These are phyloP conservation scores for Colletotrichum euphorbiae DNA, from an alignment of 2,329 filamentous ascomycete species.

Conservation along the genomic window DNA sequence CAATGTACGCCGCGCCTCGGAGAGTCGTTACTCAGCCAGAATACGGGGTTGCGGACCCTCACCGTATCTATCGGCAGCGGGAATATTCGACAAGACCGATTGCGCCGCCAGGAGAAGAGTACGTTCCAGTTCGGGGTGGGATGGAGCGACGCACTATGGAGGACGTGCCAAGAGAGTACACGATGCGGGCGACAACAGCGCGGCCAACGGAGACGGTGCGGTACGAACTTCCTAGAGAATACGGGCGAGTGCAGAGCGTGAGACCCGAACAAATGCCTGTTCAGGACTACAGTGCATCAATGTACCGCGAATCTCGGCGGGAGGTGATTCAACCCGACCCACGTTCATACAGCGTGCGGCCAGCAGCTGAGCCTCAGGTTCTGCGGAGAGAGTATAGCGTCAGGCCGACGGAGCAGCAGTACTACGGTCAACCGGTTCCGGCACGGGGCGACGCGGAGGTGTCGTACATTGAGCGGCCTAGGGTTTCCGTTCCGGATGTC, in stretches of 20 bases:
- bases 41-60: constrained; percentile 61
- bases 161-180: constrained; percentile 64
- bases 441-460: constrained; percentile 52
- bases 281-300: constrained; percentile 60
- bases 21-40: constrained; percentile 74
- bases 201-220: constrained; percentile 62
- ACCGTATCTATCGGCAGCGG: constrained; percentile 66
- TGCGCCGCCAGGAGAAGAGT: constrained; percentile 56
- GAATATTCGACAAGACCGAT: constrained; percentile 68
- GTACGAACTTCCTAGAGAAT: constrained; percentile 56
- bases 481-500: constrained; percentile 55
- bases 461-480: constrained; percentile 58
- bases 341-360: constrained; percentile 50
- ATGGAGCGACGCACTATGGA: constrained; percentile 56
- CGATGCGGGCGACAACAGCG: constrained; percentile 67
- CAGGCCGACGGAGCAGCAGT: constrained; percentile 55
- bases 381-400: constrained; percentile 55
- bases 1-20: constrained; percentile 61
- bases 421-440: constrained; percentile 53
- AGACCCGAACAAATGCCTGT: constrained; percentile 53
- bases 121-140: constrained; percentile 59
- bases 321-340: constrained; percentile 46
- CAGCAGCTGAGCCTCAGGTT: constrained; percentile 43
- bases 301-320: constrained; percentile 53
- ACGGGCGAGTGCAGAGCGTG: constrained; percentile 58